Evolutionary conservation across 345 rosid species (phyloP).

Genomic region (Populus ilicifolia): DNA sequence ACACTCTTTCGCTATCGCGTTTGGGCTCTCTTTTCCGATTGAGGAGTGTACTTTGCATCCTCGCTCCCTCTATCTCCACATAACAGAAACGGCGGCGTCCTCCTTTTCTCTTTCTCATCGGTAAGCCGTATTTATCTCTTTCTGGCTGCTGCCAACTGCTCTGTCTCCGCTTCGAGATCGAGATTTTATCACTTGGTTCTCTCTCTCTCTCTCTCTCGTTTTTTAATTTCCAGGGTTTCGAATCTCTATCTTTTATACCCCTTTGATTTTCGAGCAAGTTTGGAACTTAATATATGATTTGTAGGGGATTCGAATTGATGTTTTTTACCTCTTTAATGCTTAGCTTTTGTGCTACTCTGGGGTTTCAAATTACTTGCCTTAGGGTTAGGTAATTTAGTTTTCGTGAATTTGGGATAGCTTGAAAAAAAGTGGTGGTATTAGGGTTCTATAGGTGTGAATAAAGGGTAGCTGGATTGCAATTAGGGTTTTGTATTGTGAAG

Average conservation of each 20-base stretch:
- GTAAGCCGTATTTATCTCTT: slow-evolving; percentile 20
- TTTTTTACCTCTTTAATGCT: neutral
- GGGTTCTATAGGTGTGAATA: neutral
- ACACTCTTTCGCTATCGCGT: neutral
- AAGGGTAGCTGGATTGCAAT: slow-evolving; percentile 5
- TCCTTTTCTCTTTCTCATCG: slow-evolving; percentile 8
- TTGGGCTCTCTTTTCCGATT: neutral
- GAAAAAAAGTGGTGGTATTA: slow-evolving; percentile 3
- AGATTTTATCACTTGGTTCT: neutral
- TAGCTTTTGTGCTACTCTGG: slow-evolving; percentile 8
- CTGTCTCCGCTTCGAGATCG: neutral
- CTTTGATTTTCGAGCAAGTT: neutral
- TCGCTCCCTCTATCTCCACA: neutral
- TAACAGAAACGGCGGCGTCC: neutral
- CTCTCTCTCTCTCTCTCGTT: neutral
- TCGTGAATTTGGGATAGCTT: neutral
- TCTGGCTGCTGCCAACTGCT: neutral
- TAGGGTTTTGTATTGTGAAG: slow-evolving; percentile 24
- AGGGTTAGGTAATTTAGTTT: slow-evolving; percentile 11
- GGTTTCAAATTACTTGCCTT: slow-evolving; percentile 14
- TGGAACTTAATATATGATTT: neutral
- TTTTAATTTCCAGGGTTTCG: slow-evolving; percentile 10
- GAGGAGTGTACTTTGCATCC: neutral
- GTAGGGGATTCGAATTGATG: neutral
- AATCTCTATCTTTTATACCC: neutral